phyloP scores from a whole-genome alignment of 352 stramenopile species.

The Pythium monospermum region DNA sequence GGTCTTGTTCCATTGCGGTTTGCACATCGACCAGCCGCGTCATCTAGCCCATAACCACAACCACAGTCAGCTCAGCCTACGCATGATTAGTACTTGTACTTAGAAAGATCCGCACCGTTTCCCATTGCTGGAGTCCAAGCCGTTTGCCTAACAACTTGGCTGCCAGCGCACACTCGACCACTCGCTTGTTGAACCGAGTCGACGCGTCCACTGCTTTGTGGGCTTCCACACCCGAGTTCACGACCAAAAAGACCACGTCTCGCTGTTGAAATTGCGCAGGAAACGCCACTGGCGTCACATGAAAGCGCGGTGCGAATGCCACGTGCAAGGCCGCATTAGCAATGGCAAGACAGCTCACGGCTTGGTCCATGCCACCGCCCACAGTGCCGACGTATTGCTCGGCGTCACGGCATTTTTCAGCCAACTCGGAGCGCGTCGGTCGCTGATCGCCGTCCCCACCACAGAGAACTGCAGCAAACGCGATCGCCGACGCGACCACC shows the following conservation, averaged over 20 bases:
- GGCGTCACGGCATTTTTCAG: conserved; percentile 41
- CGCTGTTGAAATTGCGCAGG: conserved; percentile 12
- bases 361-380: conserved; percentile 84
- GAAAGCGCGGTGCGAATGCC: conserved; percentile 41
- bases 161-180: conserved; percentile 71
- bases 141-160: conserved; percentile 62
- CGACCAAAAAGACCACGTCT: conserved; percentile 61
- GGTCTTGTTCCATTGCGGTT: conserved; percentile 9
- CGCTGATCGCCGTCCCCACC: background rate
- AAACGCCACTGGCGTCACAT: conserved; percentile 25
- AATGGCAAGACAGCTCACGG: conserved; percentile 51
- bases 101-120: conserved; percentile 26
- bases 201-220: conserved; percentile 71
- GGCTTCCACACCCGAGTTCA: conserved; percentile 59
- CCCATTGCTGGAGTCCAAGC: conserved; percentile 30
- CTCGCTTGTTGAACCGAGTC: conserved; percentile 71
- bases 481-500: conserved; percentile 63
- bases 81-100: too few species aligned
- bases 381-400: conserved; percentile 73
- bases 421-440: conserved; percentile 36
- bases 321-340: conserved; percentile 48
- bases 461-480: conserved; percentile 18
- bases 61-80: too few species aligned
- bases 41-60: too few species aligned
- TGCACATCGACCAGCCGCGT: conserved; percentile 41